Percentiles rank a stretch among this genome's conserved stretches.
These are phyloP conservation scores for Simplicillium aogashimaense DNA, from an alignment of 2,329 filamentous ascomycete species.

Conservation along the genomic window DNA sequence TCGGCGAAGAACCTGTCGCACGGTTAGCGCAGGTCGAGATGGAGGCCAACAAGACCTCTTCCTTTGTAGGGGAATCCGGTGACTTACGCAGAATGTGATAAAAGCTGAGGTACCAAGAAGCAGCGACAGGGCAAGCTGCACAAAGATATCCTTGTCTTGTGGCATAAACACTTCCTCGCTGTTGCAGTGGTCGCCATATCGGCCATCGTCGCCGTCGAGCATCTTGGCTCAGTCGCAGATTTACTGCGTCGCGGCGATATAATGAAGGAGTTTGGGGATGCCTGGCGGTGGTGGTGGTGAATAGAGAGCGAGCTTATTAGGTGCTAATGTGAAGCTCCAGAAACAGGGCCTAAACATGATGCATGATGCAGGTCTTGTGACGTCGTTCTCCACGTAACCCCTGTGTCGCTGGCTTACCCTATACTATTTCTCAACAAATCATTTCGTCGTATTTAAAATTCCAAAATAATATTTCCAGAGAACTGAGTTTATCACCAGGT, in stretches of 20 bases:
- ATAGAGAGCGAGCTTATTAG: background rate
- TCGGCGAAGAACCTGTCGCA: constrained; percentile 63
- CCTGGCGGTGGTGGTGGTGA: background rate
- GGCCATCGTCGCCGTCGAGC: constrained; percentile 7
- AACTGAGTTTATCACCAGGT: no score
- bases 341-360: no score
- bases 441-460: no score
- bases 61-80: background rate
- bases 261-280: background rate
- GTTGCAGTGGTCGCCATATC: constrained; percentile 10
- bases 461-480: no score
- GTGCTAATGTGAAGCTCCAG: no score
- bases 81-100: constrained; percentile 62
- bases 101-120: constrained; percentile 62
- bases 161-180: background rate
- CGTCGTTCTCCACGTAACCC: no score
- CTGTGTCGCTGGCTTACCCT: no score
- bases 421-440: no score
- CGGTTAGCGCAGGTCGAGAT: constrained; percentile 3
- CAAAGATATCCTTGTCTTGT: constrained; percentile 34
- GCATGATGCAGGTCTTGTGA: no score
- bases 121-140: constrained; percentile 66
- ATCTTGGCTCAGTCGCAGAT: constrained; percentile 5
- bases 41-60: background rate
- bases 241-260: background rate